Conservation (phyloP, 345 rosid species). For the Hevea brasiliensis region DNA sequence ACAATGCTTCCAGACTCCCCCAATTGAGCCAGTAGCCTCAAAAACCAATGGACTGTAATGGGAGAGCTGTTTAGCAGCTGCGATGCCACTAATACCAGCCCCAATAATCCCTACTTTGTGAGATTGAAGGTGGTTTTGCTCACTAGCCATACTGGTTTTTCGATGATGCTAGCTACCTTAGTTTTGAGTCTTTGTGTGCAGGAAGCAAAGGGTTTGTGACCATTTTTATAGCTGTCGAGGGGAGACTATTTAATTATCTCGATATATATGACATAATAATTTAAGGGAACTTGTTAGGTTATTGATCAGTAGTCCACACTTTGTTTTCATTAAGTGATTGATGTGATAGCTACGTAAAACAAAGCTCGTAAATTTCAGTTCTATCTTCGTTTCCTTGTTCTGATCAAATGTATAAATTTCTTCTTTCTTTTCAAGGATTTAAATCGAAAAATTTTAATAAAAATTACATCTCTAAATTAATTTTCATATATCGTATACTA, state of each 20-base stretch:
- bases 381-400: too few species aligned
- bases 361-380: too few species aligned
- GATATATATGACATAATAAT: not conserved
- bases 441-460: too few species aligned
- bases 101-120: slow-evolving; percentile 21
- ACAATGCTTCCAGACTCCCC: slow-evolving; percentile 37
- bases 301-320: slow-evolving; percentile 10
- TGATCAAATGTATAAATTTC: too few species aligned
- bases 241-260: not conserved
- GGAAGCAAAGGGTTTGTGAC: not conserved
- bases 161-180: too few species aligned
- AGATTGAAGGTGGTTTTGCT: not conserved
- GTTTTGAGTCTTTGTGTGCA: not conserved
- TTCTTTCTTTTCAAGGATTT: too few species aligned
- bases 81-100: slow-evolving; percentile 22
- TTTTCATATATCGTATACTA: too few species aligned
- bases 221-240: slow-evolving; percentile 20
- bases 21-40: slow-evolving; percentile 33
- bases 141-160: not conserved
- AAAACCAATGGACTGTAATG: slow-evolving; percentile 34
- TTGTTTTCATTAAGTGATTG: not conserved
- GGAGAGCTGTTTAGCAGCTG: slow-evolving; percentile 46
- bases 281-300: slow-evolving; percentile 16
- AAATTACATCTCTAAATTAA: too few species aligned
- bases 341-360: not conserved